phyloP scores from a whole-genome alignment of 441 rosid species.

The Eruca vesicaria region DNA sequence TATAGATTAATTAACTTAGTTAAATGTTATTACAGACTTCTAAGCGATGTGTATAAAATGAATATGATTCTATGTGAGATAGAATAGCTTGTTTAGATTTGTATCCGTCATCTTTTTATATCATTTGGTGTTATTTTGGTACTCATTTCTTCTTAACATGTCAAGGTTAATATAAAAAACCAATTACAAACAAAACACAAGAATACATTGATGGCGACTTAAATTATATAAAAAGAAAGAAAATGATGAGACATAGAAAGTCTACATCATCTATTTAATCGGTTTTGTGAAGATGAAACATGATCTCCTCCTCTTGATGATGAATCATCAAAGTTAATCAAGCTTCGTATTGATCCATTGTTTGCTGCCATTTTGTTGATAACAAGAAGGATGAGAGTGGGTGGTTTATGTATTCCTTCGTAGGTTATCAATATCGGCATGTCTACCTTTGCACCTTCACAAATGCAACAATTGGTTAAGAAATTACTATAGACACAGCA shows the following conservation, averaged over 20 bases:
- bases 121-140: conserved; percentile 16
- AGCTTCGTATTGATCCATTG: not conserved
- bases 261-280: not conserved
- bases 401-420: not conserved
- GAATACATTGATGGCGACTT: not conserved
- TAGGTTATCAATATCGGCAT: not conserved
- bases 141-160: conserved; percentile 4
- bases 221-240: not conserved
- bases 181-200: not conserved
- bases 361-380: not conserved
- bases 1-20: conserved; percentile 21
- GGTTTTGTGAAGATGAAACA: conserved; percentile 30
- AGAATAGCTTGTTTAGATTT: conserved; percentile 22
- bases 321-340: conserved; percentile 29
- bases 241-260: not conserved
- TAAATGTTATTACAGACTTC: conserved; percentile 15
- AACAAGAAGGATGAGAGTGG: not conserved
- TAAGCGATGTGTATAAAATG: conserved; percentile 15
- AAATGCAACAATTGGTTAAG: not conserved
- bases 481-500: not conserved
- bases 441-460: not conserved
- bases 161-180: not conserved
- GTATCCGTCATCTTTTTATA: not conserved
- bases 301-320: conserved; percentile 25
- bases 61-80: not conserved